A percentile compares a stretch with the other conserved stretches of the same genome.
These are phyloP conservation scores for Fusarium pilosicola DNA, from an alignment of 2,329 filamentous ascomycete genomes.

Conservation along the genomic window DNA sequence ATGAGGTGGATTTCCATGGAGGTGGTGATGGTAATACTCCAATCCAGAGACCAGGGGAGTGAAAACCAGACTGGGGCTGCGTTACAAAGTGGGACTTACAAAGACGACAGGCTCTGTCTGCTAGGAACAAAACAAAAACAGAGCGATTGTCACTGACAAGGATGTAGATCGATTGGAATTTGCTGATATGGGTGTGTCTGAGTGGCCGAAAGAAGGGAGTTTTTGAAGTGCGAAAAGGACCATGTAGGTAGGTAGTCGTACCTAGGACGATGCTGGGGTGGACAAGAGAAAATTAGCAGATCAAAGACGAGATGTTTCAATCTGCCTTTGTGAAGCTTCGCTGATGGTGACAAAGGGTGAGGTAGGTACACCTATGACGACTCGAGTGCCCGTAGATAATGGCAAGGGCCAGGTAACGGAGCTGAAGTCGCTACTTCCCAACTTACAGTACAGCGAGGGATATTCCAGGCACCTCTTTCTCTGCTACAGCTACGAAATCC, in stretches of 20 bases:
- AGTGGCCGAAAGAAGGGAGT: conserved; percentile 10
- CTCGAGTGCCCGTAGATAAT: not conserved
- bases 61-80: conserved; percentile 11
- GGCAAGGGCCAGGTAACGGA: not conserved
- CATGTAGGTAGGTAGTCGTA: not conserved
- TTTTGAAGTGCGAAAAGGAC: not conserved
- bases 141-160: conserved; percentile 22
- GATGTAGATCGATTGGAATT: conserved; percentile 24
- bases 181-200: conserved; percentile 14
- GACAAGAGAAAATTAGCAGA: not conserved
- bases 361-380: not conserved
- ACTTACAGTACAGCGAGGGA: conserved; percentile 11
- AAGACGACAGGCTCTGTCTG: conserved; percentile 2
- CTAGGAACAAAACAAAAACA: conserved; percentile 32
- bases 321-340: conserved; percentile 19
- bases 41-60: conserved; percentile 20
- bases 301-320: not conserved
- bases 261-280: not conserved
- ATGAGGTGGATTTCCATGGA: conserved; percentile 22
- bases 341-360: not conserved
- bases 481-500: not conserved
- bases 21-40: conserved; percentile 29
- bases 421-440: conserved; percentile 7
- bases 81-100: conserved; percentile 29
- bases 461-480: conserved; percentile 23